phyloP scores from a whole-genome alignment of 768 basidiomycete genomes.

The Panaeolus cyanescens region DNA sequence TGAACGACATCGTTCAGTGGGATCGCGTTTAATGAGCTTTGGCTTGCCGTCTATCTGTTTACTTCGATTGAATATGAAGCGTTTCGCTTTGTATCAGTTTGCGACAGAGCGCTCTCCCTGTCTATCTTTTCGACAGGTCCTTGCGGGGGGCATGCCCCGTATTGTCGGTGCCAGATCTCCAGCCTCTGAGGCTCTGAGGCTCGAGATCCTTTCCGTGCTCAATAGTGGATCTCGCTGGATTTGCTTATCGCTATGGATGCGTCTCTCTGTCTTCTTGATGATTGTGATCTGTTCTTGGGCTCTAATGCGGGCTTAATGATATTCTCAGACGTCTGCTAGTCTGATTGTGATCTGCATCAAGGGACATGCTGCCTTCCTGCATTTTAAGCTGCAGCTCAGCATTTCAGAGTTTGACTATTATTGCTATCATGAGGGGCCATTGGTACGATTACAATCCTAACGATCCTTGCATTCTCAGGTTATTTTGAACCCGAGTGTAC shows the following conservation, averaged over 20 bases:
- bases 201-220: neutral
- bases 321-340: neutral
- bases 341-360: slow-evolving; percentile 1
- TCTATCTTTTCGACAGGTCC: neutral
- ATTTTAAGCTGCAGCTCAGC: neutral
- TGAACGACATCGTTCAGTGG: neutral
- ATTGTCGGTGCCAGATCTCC: neutral
- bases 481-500: neutral
- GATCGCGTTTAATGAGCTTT: neutral
- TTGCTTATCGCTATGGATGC: neutral
- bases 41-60: neutral
- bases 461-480: neutral
- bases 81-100: neutral
- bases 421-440: neutral
- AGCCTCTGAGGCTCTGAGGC: neutral
- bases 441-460: neutral
- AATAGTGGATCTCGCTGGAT: neutral
- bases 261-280: neutral
- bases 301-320: neutral
- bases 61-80: neutral
- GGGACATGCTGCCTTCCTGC: neutral
- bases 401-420: neutral
- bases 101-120: neutral
- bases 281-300: neutral
- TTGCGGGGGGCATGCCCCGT: neutral